Base-by-base conservation (phyloP, 2,329 filamentous ascomycete genomes). In the Tolypocladium ovalisporum region DNA sequence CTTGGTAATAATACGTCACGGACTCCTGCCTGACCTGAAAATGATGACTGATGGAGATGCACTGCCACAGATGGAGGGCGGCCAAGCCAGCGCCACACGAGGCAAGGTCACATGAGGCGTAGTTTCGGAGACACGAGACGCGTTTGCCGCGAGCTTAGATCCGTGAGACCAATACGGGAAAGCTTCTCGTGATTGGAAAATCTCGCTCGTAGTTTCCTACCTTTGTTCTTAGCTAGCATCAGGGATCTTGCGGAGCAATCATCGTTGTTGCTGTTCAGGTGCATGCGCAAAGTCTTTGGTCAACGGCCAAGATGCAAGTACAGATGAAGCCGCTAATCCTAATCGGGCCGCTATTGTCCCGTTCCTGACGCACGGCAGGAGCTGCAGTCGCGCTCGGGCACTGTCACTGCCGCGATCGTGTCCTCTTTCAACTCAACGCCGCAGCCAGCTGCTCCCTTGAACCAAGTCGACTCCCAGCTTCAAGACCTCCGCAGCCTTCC, bases 1-100 rank as follows among this genome's bases (percentile, higher is more conserved):
- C 73, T 75, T 75, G 72, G 73, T 75, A 74, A 75, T 75, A 68
- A 75, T 75, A 68, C 71, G 68, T 69, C 68, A 68, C 62, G 61
- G 59, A 52, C 27, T 19, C 17, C 47, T 56, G 42, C 42, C 40
- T 55, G 54, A 17, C 54, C 27, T 13, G 32, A 34, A 34, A 34
- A 4, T 34, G 44, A 19, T 51, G 47, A 34, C 47, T 51, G 47
- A 51, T 47, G 42, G 42, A 29, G n/a, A 5, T 15, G 9, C 39
- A 42, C n/a, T 22, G 42, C 42, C 42, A 44, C 42, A 44, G 13
- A 34, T n/a, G 13, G 8, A 19, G 7, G 39, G 19, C 19, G 8
- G 39, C 39, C 39, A 22, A 40, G n/a, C 5, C 17, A n/a, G 47
- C 29, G 47, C 47, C 47, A 51, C 47, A 34, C 8, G 17, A 3